These are phyloP conservation scores for Lumnitzera racemosa DNA, from an alignment of 345 rosid genomes.

Conservation along the genomic window DNA sequence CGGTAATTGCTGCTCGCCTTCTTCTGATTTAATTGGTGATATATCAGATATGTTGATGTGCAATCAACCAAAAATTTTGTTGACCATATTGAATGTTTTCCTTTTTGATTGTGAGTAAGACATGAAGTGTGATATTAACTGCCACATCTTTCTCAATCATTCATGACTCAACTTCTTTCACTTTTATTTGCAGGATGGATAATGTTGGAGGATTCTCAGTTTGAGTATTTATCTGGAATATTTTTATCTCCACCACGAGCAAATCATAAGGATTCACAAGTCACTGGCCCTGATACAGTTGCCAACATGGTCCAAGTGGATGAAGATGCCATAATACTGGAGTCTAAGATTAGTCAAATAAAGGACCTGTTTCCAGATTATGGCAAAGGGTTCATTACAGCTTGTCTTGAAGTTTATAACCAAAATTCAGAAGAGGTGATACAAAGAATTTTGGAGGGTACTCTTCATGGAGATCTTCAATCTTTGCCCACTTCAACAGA, in stretches of 20 bases:
- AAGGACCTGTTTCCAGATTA: slow-evolving; percentile 88
- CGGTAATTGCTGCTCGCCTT: slow-evolving; percentile 28
- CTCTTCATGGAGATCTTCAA: slow-evolving; percentile 73
- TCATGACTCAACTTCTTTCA: background rate
- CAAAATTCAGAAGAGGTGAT: slow-evolving; percentile 91
- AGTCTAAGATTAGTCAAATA: slow-evolving; percentile 82
- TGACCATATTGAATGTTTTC: too few relatives aligned
- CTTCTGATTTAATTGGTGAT: background rate
- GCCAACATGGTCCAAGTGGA: slow-evolving; percentile 36
- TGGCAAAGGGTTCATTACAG: slow-evolving; percentile 71
- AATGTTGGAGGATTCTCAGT: slow-evolving; percentile 66
- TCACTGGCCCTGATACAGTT: slow-evolving; percentile 19
- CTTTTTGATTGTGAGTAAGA: too few relatives aligned
- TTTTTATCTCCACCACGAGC: slow-evolving; percentile 27
- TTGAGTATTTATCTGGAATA: slow-evolving; percentile 69
- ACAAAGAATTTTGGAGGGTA: slow-evolving; percentile 88
- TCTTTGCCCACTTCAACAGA: slow-evolving; percentile 56
- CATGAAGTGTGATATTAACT: too few relatives aligned
- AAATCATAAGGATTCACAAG: slow-evolving; percentile 23
- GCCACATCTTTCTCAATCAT: too few relatives aligned
- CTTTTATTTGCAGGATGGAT: slow-evolving; percentile 65
- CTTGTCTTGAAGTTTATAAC: slow-evolving; percentile 89
- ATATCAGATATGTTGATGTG: too few relatives aligned
- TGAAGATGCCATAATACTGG: slow-evolving; percentile 65
- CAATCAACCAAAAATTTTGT: too few relatives aligned